A percentile compares a stretch with the other conserved stretches of the same genome.
Conservation (phyloP, 148 eudicot genomes). For the Spergularia marina region DNA sequence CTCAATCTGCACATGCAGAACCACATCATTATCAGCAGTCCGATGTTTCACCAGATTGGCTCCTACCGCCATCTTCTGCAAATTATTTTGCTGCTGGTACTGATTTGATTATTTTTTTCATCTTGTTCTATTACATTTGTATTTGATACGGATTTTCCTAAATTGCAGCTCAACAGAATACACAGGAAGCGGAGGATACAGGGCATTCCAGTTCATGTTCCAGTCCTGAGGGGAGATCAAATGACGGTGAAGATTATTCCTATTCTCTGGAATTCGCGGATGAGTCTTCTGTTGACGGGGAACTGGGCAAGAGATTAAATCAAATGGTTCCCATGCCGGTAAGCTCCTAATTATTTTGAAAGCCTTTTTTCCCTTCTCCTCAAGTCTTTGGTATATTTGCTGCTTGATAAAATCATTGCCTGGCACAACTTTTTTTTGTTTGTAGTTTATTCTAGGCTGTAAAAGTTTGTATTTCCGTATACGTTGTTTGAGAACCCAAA, state of each 20-base stretch:
- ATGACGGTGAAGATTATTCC: conserved; percentile 53
- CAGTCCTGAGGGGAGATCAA: conserved; percentile 63
- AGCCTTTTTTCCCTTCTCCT: not conserved
- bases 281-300: conserved; percentile 81
- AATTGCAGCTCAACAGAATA: conserved; percentile 46
- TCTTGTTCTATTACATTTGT: conserved; percentile 11
- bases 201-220: conserved; percentile 70
- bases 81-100: conserved; percentile 60
- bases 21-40: conserved; percentile 41
- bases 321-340: conserved; percentile 81
- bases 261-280: conserved; percentile 64
- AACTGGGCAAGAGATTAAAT: conserved; percentile 75
- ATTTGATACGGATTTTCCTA: conserved; percentile 21
- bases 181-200: conserved; percentile 40
- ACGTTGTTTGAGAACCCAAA: too few relatives aligned
- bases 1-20: conserved; percentile 50
- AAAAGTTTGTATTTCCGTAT: too few relatives aligned
- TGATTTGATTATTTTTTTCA: conserved; percentile 10
- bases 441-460: too few relatives aligned
- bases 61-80: conserved; percentile 36
- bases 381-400: not conserved
- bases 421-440: too few relatives aligned
- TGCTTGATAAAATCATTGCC: too few relatives aligned
- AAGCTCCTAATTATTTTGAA: conserved; percentile 35
- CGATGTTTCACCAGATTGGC: conserved; percentile 47